Evolutionary conservation across 768 basidiomycete species (phyloP).

Genomic region (Chalciporus piperatus): DNA sequence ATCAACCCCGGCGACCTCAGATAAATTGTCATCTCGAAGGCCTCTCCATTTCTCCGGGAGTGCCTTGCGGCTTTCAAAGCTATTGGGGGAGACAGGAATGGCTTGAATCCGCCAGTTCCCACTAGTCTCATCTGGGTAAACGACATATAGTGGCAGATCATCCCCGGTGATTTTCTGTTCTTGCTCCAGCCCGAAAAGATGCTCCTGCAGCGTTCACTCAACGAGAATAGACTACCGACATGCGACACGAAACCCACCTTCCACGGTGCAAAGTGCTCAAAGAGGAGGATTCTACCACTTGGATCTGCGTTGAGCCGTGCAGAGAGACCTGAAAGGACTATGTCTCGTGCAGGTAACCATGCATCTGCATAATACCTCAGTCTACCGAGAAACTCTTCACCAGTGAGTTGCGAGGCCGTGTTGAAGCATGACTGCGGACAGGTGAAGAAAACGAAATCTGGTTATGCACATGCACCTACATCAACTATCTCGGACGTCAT

Average conservation of each 20-base stretch:
- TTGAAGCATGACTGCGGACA: conserved; percentile 60
- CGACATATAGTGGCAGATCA: conserved; percentile 70
- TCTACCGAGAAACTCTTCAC: conserved; percentile 77
- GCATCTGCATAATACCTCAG: conserved; percentile 82
- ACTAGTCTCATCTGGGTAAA: conserved; percentile 82
- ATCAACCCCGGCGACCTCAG: conserved; percentile 67
- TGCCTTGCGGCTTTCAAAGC: conserved; percentile 88
- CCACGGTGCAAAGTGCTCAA: conserved; percentile 83
- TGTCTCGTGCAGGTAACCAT: conserved; percentile 89
- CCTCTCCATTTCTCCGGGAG: conserved; percentile 95
- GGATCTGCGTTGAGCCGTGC: conserved; percentile 60
- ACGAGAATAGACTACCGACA: neutral
- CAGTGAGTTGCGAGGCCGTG: conserved; percentile 78
- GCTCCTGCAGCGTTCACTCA: conserved; percentile 53
- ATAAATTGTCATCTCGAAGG: conserved; percentile 79
- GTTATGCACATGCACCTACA: conserved; percentile 43
- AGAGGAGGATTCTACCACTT: conserved; percentile 73
- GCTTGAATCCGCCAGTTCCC: conserved; percentile 91
- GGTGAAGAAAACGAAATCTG: conserved; percentile 9
- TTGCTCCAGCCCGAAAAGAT: conserved; percentile 83
- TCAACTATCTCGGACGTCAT: conserved; percentile 65
- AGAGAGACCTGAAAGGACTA: conserved; percentile 62
- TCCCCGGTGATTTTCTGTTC: conserved; percentile 45
- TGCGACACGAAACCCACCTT: conserved; percentile 49
- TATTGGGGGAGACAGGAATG: conserved; percentile 75